Conservation (phyloP, 2,329 filamentous ascomycete species). For the Trichoderma asperellum region DNA sequence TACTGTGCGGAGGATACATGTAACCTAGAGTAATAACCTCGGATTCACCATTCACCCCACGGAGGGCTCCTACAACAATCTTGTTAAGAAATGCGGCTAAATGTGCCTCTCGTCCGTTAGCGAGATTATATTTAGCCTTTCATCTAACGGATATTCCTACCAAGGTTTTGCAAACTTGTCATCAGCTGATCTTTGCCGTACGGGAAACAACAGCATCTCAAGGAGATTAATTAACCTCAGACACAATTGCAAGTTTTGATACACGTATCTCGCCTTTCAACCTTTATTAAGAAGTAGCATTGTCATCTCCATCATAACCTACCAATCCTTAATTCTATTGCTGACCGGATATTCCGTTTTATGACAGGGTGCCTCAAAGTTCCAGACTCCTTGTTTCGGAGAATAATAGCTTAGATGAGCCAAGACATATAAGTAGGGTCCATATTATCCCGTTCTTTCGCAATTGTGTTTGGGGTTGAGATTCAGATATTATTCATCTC, state of each 20-base stretch:
- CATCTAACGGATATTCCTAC: neutral
- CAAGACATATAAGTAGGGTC: neutral
- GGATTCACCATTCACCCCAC: too few relatives aligned
- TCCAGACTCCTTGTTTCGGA: neutral
- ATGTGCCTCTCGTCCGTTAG: neutral
- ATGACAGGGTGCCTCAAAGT: neutral
- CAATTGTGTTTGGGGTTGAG: neutral
- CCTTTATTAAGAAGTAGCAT: neutral
- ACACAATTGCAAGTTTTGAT: neutral
- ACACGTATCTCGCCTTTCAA: neutral
- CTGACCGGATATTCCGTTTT: neutral
- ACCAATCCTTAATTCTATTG: neutral
- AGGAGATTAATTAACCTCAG: neutral
- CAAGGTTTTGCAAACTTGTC: accelerated
- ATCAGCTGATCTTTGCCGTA: neutral
- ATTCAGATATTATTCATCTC: too few relatives aligned
- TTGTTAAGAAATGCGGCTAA: neutral
- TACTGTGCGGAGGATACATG: too few relatives aligned
- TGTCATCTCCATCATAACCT: neutral
- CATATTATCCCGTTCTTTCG: neutral
- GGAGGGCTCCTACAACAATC: too few relatives aligned
- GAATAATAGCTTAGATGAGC: neutral
- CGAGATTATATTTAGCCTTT: neutral
- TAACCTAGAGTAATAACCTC: too few relatives aligned
- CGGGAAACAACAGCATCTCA: neutral